Evolutionary conservation across 2,329 filamentous ascomycete genomes (phyloP), one percentile per base, ranked within the genome.

Genomic region (Pseudogymnoascus verrucosus): DNA sequence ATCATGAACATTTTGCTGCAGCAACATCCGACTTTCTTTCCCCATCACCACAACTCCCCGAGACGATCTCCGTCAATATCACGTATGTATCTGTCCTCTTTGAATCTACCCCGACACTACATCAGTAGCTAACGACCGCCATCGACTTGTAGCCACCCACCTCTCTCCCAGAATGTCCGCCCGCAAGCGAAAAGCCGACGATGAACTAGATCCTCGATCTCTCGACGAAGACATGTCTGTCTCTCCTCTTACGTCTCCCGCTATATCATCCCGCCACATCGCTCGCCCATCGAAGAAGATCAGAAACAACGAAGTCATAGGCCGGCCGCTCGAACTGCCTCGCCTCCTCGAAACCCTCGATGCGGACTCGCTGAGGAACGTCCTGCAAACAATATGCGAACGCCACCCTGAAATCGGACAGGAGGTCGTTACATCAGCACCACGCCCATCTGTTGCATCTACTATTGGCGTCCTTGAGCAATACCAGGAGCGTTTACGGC

Each of bases 271-370:
- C 67, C 85, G 91, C 71, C 80, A 86, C 64, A 84, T 96, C 28
- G 79, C 84, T 62, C 79, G 88, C 67, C 83, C 84, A 14, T 81
- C 85, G 61, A 91, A 90, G 73, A 89, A 83, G 73, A 74, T 78
- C 47, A 79, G 85, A 70, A 79, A 79, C 12, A 82, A 87, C 69
- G 92, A 96, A 40, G 75, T 91, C 65, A 82, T 82, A 21, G 87
- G 87, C 42, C 80, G 86, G 65, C 85, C 87, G 57, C 79, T 91
- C 57, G 78, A 86, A 23, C 78, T 90, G 23, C 81, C 86, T 64
- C 88, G 95, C 71, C 84, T 99, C n/a, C 86, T 99, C 67, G 93
- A 99, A 78, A 98, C 95, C 0, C 85, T 99, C 51, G 91, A 96
- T 72, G 88, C 88, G 65, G 84, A 90, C 65, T 90, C 96, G 68